Evolutionary conservation across 2,329 filamentous ascomycete species (phyloP), one percentile per base, ranked within the genome.

Genomic region (Colletotrichum agaves): DNA sequence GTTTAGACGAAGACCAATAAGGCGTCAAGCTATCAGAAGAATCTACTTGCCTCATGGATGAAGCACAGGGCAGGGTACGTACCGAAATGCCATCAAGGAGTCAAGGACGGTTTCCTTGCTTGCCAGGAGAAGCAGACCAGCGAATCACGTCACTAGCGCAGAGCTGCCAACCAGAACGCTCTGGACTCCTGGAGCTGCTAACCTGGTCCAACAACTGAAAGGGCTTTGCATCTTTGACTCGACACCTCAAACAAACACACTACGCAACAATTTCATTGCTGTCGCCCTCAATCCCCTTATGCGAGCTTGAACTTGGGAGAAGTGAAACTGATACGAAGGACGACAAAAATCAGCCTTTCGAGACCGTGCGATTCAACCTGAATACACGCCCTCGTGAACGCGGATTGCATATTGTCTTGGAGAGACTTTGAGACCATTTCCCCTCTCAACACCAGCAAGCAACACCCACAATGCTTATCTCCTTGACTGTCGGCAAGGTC

Each of bases 401-500:
- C 35, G 19, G 37, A 47, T 39, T 46, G 63, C 60, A 37, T 37
- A 67, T 52, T 35, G 23, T 61, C 27, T 58, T 49, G 47, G 33
- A 50, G 63, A 23, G 21, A 59, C 46, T 35, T 13, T 46, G 35
- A 37, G 23, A 35, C 47, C 59, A 59, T 13, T 31, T 4, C 6
- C 53, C 31, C 37, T 41, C 21, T 64, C 46, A 64, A 55, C 55
- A 47, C 52, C 44, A 57, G 37, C 33, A 47, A 59, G 47, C 53
- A 49, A 39, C 55, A 17, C 47, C 27, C 73, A 86, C 78, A 57
- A 98, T 99, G 96, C 87, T 98, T 77, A 93, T 99, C 82, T 98
- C 96, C 73, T 87, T 99, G 78, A 98, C 95, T 57, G 96, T 99
- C 81, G 96, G 96, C 85, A 99, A 99, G 85, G 96, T 99, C 82